phyloP scores from a whole-genome alignment of 2,329 filamentous ascomycete genomes.

The Penicillium nordicum region DNA sequence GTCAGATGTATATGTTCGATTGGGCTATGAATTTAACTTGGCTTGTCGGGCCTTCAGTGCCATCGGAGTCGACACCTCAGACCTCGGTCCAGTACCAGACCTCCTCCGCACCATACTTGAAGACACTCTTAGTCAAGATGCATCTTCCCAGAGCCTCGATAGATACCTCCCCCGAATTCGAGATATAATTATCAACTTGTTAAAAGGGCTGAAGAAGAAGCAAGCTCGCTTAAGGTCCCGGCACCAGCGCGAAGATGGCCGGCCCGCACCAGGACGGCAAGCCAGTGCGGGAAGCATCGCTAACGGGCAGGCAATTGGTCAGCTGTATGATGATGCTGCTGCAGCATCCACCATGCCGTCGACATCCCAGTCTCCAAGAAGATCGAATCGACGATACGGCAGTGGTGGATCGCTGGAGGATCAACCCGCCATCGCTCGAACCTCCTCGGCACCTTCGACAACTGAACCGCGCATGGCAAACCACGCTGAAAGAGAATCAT shows the following conservation, averaged over 20 bases:
- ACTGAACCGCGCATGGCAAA: conserved; percentile 28
- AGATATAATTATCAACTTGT: conserved; percentile 96
- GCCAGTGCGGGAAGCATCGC: conserved; percentile 48
- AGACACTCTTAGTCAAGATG: conserved; percentile 93
- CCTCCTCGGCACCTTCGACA: conserved; percentile 28
- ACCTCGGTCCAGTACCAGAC: conserved; percentile 93
- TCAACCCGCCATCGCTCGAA: conserved; percentile 25
- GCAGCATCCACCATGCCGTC: conserved; percentile 25
- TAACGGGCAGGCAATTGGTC: conserved; percentile 46
- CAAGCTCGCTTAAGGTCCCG: conserved; percentile 76
- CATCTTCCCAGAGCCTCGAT: conserved; percentile 87
- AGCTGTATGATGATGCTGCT: conserved; percentile 42
- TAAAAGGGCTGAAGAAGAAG: conserved; percentile 95
- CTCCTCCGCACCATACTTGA: conserved; percentile 85
- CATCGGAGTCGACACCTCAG: conserved; percentile 91
- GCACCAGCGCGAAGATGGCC: conserved; percentile 50
- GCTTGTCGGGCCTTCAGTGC: conserved; percentile 94
- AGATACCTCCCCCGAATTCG: conserved; percentile 90
- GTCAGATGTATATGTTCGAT: conserved; percentile 93
- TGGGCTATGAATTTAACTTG: conserved; percentile 99
- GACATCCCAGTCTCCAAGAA: conserved; percentile 32
- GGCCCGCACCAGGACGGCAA: conserved; percentile 39
- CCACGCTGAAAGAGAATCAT: conserved; percentile 40
- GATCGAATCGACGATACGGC: conserved; percentile 36
- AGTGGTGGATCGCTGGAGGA: conserved; percentile 41